Evolutionary conservation across 768 basidiomycete species (phyloP), one percentile per base, ranked within the genome.

Genomic region (Chiua virens): DNA sequence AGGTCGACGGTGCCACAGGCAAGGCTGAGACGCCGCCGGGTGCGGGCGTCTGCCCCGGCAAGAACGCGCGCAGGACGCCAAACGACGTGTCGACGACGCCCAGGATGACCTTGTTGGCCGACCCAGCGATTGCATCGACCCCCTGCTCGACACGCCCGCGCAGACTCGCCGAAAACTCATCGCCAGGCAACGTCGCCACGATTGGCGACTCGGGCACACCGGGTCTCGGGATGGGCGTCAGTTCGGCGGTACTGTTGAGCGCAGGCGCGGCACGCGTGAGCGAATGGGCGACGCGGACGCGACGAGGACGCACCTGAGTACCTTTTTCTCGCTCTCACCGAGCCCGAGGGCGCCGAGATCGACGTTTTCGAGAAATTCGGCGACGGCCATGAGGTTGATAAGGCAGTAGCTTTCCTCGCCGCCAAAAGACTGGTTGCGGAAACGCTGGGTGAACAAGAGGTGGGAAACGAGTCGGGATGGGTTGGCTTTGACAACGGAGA

Each of bases 301-400:
- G 37, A 18, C 5, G 35, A 14, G 20, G 20, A 41, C 74, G 22
- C 46, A 86, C 86, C 83, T 86, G 59, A 84, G 66, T 3, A 81
- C 76, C 25, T 71, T 74, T 42, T 73, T 75, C 48, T 82, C 81
- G 30, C 78, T 79, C 45, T 85, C 83, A 7, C 79, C 81, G 7
- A 92, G 69, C 1, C 80, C 85, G 18, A 89, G 72, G 1, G 78
- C 81, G 8, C 79, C 86, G 49, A 97, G 75, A 71, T 98, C 93
- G 32, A 98, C 92, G 64, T 94, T 91, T 72, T 96, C 93, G 45
- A 98, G 75, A 67, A 98, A 99, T 65, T 98, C 95, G 1, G 90
- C 91, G 6, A 96, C 94, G 11, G 96, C 96, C 77, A 95, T 84
- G 35, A 97, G 75, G 69, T 97, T 98, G 67, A 98, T 89, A 36